Evolutionary conservation across 352 stramenopile species (phyloP), one percentile per base, ranked within the genome.

Genomic region (Pythium angustatum): DNA sequence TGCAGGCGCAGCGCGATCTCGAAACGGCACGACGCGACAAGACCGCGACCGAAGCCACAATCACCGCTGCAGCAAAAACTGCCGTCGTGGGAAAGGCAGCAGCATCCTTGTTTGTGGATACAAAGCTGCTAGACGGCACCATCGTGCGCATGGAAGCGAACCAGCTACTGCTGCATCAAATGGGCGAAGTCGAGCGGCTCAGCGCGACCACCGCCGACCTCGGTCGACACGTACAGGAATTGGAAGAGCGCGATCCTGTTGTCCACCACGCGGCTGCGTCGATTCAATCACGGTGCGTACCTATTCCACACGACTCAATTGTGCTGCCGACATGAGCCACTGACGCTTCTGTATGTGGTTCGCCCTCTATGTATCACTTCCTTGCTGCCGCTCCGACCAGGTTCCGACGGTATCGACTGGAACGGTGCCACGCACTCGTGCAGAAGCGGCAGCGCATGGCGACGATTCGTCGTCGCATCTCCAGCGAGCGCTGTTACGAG

Each of bases 401-500:
- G n/a, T 81, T 58, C 40, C 64, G 69, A 45, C 55, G 36, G 3
- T 62, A 68, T 48, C 36, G 26, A 28, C 72, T 43, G 31, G 49
- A 56, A 22, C 64, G 56, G 12, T 40, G 41, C 3, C 51, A 71
- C 12, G 30, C 70, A 22, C 40, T 40, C 0, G 57, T 51, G 0
- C 45, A 55, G 6, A 49, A 65, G 51, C 60, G 60, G 3, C 64
- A 69, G 47, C 45, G 31, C 8, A 41, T 61, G 12, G 54, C 48
- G 6, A 53, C 61, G 44, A 64, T 80, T 15, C 26, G 48, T 5
- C 36, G 52, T 5, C 45, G 76, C 10, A 38, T 69, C 11, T 83
- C 76, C 2, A 72, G 69, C 9, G 76, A 81, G 17, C 50, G 47
- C 1, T 85, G 78, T 30, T 81, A 76, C 30, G 61, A 75, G 5